phyloP scores from a whole-genome alignment of 2,329 filamentous ascomycete species.

The Mycosphaerelloides madeirae region DNA sequence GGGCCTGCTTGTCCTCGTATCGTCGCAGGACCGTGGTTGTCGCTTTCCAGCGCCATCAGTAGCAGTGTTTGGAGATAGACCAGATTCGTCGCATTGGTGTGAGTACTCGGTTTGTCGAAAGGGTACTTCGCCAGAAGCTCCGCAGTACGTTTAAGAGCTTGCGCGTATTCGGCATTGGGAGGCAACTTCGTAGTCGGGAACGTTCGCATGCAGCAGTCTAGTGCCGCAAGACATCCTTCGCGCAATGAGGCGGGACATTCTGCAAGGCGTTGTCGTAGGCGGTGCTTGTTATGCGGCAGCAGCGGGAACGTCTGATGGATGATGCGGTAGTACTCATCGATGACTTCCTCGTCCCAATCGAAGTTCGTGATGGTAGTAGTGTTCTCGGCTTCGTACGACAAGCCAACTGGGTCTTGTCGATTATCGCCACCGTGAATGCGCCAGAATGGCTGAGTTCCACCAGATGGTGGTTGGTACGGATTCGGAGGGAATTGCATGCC shows the following conservation, averaged over 20 bases:
- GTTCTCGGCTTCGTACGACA: slow-evolving; percentile 25
- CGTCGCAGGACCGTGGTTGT: slow-evolving; percentile 50
- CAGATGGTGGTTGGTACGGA: slow-evolving; percentile 7
- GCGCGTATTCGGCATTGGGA: slow-evolving; percentile 32
- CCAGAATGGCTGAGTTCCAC: slow-evolving; percentile 24
- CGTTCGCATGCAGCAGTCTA: slow-evolving; percentile 56
- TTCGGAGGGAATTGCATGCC: slow-evolving; percentile 10
- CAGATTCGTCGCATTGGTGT: slow-evolving; percentile 41
- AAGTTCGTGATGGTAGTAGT: slow-evolving; percentile 26
- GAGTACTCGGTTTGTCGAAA: slow-evolving; percentile 40
- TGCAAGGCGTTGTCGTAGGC: slow-evolving; percentile 53
- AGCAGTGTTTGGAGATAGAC: slow-evolving; percentile 64
- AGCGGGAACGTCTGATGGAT: slow-evolving; percentile 66
- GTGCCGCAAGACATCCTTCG: slow-evolving; percentile 60
- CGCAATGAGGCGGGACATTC: slow-evolving; percentile 55
- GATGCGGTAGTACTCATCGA: slow-evolving; percentile 54
- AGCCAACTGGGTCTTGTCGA: slow-evolving; percentile 27
- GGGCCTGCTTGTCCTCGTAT: slow-evolving; percentile 44
- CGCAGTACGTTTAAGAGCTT: slow-evolving; percentile 39
- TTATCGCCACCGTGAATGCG: slow-evolving; percentile 15
- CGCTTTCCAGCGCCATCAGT: slow-evolving; percentile 62
- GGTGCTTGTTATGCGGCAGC: slow-evolving; percentile 54
- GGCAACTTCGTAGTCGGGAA: slow-evolving; percentile 40
- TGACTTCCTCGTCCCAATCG: slow-evolving; percentile 44
- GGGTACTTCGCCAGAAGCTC: slow-evolving; percentile 43